phyloP scores from a whole-genome alignment of 441 rosid species.

The Aleurites moluccanus region DNA sequence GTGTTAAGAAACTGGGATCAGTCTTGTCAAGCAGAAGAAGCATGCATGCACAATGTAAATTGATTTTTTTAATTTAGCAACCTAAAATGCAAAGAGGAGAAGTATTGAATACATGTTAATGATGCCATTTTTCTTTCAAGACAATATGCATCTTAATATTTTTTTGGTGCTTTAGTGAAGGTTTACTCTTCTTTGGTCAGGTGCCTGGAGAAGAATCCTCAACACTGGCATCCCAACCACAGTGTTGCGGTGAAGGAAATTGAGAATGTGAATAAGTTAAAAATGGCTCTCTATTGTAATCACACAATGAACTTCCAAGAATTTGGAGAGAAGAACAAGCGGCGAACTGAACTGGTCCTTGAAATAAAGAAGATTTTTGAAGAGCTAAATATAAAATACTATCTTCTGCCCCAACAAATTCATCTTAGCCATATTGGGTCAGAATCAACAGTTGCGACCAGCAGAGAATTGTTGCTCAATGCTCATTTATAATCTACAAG shows the following conservation, averaged over 20 bases:
- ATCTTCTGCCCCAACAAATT: conserved; percentile 64
- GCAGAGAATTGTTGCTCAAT: conserved; percentile 10
- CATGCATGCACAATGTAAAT: neutral
- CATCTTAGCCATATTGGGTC: conserved; percentile 38
- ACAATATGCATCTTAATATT: neutral
- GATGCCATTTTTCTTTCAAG: neutral
- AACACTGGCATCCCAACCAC: conserved; percentile 56
- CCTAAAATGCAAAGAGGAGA: neutral
- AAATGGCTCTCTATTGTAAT: conserved; percentile 45
- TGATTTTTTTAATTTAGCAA: neutral
- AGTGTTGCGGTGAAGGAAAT: conserved; percentile 56
- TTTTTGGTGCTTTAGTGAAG: neutral
- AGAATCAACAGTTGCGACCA: conserved; percentile 24
- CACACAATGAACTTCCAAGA: conserved; percentile 77
- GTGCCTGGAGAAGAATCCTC: conserved; percentile 48
- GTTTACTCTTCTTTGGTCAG: conserved; percentile 33
- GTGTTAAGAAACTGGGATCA: neutral
- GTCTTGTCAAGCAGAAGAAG: neutral
- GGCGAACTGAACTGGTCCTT: conserved; percentile 56
- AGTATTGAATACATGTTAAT: neutral
- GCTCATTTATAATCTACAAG: neutral
- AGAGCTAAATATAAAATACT: conserved; percentile 57
- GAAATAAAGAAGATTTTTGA: conserved; percentile 65
- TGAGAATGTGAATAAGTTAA: conserved; percentile 62
- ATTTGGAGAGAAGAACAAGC: conserved; percentile 50